Evolutionary conservation across 2,329 filamentous ascomycete species (phyloP).

Genomic region (Onygenales sp.): DNA sequence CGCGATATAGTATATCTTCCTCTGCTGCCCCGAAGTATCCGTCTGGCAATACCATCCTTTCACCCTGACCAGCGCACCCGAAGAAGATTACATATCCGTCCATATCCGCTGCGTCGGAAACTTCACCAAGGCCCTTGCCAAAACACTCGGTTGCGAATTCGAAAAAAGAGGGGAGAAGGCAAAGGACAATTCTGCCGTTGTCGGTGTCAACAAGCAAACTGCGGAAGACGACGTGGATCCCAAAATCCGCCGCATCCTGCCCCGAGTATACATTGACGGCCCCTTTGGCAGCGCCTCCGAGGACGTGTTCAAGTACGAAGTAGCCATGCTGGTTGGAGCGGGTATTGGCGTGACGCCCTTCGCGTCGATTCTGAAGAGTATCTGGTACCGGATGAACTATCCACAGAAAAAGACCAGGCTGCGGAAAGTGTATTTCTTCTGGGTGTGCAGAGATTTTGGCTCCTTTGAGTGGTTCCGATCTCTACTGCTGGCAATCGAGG

Average conservation of each 20-base stretch:
- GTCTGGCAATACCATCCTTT: conserved; percentile 87
- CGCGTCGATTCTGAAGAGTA: conserved; percentile 59
- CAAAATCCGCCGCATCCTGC: conserved; percentile 61
- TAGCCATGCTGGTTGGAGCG: conserved; percentile 41
- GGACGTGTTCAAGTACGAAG: conserved; percentile 61
- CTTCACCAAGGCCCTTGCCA: conserved; percentile 63
- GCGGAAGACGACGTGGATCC: conserved; percentile 51
- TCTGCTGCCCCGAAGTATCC: conserved; percentile 77
- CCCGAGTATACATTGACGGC: conserved; percentile 72
- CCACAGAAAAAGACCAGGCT: conserved; percentile 64
- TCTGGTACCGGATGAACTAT: conserved; percentile 91
- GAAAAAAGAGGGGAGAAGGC: conserved; percentile 37
- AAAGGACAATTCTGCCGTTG: conserved; percentile 51
- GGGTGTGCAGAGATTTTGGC: conserved; percentile 80
- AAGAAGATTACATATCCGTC: conserved; percentile 83
- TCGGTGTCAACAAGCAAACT: conserved; percentile 55
- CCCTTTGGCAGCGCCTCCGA: conserved; percentile 80
- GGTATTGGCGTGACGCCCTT: conserved; percentile 46
- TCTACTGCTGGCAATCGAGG: conserved; percentile 72
- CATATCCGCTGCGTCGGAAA: conserved; percentile 77
- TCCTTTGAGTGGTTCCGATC: conserved; percentile 88
- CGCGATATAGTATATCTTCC: conserved; percentile 60
- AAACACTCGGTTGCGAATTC: conserved; percentile 66
- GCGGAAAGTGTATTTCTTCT: conserved; percentile 86
- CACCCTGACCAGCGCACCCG: conserved; percentile 74